Percentiles rank a stretch among this genome's conserved stretches.
These are phyloP conservation scores for Phytophthora europaea DNA, from an alignment of 352 stramenopile genomes.

Conservation along the genomic window DNA sequence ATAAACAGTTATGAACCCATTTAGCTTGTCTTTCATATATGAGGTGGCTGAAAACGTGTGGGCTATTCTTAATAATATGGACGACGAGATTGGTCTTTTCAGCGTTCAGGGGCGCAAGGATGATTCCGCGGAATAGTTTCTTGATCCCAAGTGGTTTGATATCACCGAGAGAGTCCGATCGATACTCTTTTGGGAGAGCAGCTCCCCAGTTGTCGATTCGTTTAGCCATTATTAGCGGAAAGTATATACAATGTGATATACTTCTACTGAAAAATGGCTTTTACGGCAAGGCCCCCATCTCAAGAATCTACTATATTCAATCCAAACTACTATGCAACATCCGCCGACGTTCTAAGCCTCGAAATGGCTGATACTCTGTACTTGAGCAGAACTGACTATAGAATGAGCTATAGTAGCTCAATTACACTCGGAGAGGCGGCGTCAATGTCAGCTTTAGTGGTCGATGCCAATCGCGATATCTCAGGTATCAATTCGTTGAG, in stretches of 20 bases:
- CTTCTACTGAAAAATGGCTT: not conserved
- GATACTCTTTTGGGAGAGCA: not conserved
- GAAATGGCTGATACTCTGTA: not conserved
- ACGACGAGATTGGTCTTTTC: not conserved
- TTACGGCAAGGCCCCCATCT: not conserved
- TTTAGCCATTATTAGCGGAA: not conserved
- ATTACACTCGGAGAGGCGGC: not conserved
- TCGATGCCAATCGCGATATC: not conserved
- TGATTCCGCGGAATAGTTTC: not conserved
- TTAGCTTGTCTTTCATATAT: slow-evolving; percentile 1
- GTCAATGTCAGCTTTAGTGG: not conserved
- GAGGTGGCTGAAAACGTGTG: not conserved
- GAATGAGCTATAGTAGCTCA: not conserved
- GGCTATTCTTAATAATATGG: not conserved
- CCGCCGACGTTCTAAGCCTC: not conserved
- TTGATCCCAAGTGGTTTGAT: not conserved
- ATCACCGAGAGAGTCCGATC: not conserved
- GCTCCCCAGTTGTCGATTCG: not conserved
- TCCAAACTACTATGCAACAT: not conserved
- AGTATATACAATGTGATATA: not conserved
- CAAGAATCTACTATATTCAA: not conserved
- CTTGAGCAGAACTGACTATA: slow-evolving; percentile 1
- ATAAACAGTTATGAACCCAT: too few species aligned
- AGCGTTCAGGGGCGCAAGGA: not conserved
- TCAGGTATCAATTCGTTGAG: not conserved